These are phyloP conservation scores for Trifolium pratense DNA, from an alignment of 306 rosid species.

Conservation along the genomic window DNA sequence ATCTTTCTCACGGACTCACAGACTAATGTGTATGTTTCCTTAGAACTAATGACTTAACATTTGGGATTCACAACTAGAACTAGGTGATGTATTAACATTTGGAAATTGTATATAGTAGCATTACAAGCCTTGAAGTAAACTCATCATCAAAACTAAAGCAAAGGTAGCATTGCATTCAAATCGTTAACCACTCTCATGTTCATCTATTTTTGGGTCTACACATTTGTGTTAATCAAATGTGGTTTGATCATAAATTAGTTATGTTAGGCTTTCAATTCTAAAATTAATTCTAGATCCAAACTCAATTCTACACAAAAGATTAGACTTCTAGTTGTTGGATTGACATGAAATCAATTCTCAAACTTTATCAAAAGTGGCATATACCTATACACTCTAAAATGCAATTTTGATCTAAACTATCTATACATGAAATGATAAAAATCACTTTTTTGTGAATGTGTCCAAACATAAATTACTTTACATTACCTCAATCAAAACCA, in stretches of 20 bases:
- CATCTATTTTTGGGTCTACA: no score
- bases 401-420: background rate
- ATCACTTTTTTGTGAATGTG: background rate
- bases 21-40: background rate
- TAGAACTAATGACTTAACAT: background rate
- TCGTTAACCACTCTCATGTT: background rate
- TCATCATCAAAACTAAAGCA: slow-evolving; percentile 12
- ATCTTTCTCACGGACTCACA: background rate
- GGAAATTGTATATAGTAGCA: background rate
- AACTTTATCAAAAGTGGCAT: background rate
- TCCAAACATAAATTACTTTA: background rate
- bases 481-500: background rate
- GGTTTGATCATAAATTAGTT: background rate
- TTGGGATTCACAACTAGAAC: background rate
- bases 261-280: background rate
- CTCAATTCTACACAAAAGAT: background rate
- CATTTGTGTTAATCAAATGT: background rate
- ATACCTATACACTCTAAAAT: background rate
- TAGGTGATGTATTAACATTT: background rate
- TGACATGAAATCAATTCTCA: background rate
- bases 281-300: background rate
- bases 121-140: background rate
- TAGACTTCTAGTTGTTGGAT: background rate
- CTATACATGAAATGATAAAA: background rate
- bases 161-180: background rate